Evolutionary conservation across 2,329 filamentous ascomycete species (phyloP).

Genomic region (Metarhizium guizhouense): DNA sequence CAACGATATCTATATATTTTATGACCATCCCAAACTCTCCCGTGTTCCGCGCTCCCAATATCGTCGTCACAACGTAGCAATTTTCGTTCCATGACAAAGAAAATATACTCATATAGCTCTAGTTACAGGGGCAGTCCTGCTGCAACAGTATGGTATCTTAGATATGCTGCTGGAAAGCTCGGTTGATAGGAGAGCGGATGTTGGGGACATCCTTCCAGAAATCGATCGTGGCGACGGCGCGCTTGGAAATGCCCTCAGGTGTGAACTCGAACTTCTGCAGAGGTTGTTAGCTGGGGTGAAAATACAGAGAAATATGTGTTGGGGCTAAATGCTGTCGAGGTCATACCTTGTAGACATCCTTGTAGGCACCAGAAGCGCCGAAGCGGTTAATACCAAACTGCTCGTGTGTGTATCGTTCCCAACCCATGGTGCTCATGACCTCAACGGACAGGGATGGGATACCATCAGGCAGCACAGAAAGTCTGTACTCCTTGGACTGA

Average conservation of each 20-base stretch:
- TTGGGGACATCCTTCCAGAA: constrained; percentile 95
- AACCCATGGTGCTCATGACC: constrained; percentile 94
- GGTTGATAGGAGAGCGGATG: constrained; percentile 90
- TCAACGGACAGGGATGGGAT: constrained; percentile 91
- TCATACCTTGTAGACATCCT: constrained; percentile 88
- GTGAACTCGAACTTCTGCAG: constrained; percentile 97
- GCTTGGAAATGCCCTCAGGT: constrained; percentile 91
- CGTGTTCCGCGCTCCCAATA: constrained; percentile 15
- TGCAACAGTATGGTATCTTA: constrained; percentile 38
- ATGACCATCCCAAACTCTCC: constrained; percentile 12
- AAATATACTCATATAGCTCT: constrained; percentile 2
- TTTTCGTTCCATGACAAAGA: constrained; percentile 10
- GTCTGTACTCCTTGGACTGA: constrained; percentile 89
- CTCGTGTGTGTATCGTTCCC: constrained; percentile 99
- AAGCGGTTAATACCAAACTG: constrained; percentile 99
- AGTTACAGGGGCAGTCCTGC: not conserved
- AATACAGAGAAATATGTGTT: not conserved
- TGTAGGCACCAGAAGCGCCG: constrained; percentile 93
- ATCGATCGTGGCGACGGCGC: constrained; percentile 80
- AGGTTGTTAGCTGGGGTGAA: constrained; percentile 25
- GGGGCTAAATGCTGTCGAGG: not conserved
- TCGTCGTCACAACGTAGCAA: constrained; percentile 18
- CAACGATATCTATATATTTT: constrained; percentile 12
- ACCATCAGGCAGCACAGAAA: constrained; percentile 86
- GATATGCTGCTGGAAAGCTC: constrained; percentile 94